phyloP scores from a whole-genome alignment of 306 rosid genomes.

The Alnus glutinosa region DNA sequence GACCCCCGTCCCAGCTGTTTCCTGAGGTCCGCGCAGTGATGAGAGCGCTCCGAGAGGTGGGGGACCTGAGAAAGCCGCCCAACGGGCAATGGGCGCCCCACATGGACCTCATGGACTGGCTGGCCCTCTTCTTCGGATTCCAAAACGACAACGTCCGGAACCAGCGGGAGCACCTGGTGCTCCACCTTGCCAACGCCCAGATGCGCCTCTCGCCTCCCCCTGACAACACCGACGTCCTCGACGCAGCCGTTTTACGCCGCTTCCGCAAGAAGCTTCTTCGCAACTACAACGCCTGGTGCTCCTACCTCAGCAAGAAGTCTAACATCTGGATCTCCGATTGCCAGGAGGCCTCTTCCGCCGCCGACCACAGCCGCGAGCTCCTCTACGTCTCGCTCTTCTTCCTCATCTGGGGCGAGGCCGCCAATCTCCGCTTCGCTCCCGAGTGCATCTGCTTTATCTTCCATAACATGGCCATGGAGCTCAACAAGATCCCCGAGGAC shows the following conservation, averaged over 20 bases:
- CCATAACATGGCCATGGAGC: constrained; percentile 83
- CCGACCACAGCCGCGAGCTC: constrained; percentile 78
- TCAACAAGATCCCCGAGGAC: constrained; percentile 79
- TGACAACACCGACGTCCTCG: constrained; percentile 78
- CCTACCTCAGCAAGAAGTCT: constrained; percentile 80
- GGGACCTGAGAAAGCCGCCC: constrained; percentile 73
- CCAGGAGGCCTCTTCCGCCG: constrained; percentile 14
- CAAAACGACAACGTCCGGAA: constrained; percentile 85
- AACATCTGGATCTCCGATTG: constrained; percentile 84
- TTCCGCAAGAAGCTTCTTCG: constrained; percentile 74
- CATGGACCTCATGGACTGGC: constrained; percentile 93
- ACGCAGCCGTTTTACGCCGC: constrained; percentile 62
- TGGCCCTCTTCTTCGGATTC: constrained; percentile 79
- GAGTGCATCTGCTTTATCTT: constrained; percentile 85
- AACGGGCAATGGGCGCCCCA: constrained; percentile 61
- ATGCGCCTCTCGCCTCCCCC: constrained; percentile 94
- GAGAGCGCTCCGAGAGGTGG: constrained; percentile 64
- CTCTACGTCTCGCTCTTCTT: constrained; percentile 79
- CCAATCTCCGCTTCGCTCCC: constrained; percentile 76
- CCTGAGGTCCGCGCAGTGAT: constrained; percentile 92
- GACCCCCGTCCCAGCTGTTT: constrained; percentile 85
- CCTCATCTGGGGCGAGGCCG: constrained; percentile 95
- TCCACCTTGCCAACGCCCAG: constrained; percentile 94
- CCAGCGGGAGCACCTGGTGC: constrained; percentile 94
- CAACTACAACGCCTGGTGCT: constrained; percentile 83